Evolutionary conservation across 345 rosid species (phyloP).

Genomic region (Aethionema arabicum): DNA sequence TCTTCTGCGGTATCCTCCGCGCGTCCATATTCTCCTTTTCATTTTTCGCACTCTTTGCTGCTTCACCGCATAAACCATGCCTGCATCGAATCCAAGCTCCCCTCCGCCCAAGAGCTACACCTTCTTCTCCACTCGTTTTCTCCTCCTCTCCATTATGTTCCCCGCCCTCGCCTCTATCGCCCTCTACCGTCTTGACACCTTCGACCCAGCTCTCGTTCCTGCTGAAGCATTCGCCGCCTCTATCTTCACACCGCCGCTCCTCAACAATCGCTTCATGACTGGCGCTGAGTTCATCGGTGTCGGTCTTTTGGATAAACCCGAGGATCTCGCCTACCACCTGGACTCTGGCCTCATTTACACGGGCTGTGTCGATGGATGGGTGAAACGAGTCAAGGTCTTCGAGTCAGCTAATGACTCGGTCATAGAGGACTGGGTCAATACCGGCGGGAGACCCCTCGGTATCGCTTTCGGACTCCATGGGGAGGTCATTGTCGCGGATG

Average conservation of each 20-base stretch:
- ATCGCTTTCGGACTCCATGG: constrained; percentile 46
- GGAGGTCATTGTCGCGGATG: constrained; percentile 67
- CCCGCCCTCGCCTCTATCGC: constrained; percentile 42
- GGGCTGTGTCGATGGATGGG: constrained; percentile 77
- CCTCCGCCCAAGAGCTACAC: neutral
- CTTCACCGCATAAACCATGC: neutral
- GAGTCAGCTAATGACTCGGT: constrained; percentile 44
- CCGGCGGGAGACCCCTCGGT: constrained; percentile 89
- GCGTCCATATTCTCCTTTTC: too few species aligned
- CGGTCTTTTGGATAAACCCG: constrained; percentile 50
- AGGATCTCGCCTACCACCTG: constrained; percentile 56
- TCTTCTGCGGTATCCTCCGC: too few species aligned
- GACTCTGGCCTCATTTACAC: constrained; percentile 49
- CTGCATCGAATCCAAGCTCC: neutral
- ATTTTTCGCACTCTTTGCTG: too few species aligned
- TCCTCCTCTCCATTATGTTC: constrained; percentile 23
- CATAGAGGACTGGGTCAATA: constrained; percentile 61
- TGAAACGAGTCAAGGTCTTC: constrained; percentile 52
- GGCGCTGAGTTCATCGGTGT: constrained; percentile 53
- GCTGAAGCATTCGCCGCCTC: constrained; percentile 33
- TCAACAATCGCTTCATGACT: constrained; percentile 38
- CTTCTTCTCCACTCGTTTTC: constrained; percentile 10
- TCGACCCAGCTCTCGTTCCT: constrained; percentile 56
- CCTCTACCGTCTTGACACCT: constrained; percentile 47
- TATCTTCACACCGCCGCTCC: constrained; percentile 22